Base-by-base conservation (phyloP, 2,329 filamentous ascomycete species). In the Pseudogymnoascus sp. region DNA sequence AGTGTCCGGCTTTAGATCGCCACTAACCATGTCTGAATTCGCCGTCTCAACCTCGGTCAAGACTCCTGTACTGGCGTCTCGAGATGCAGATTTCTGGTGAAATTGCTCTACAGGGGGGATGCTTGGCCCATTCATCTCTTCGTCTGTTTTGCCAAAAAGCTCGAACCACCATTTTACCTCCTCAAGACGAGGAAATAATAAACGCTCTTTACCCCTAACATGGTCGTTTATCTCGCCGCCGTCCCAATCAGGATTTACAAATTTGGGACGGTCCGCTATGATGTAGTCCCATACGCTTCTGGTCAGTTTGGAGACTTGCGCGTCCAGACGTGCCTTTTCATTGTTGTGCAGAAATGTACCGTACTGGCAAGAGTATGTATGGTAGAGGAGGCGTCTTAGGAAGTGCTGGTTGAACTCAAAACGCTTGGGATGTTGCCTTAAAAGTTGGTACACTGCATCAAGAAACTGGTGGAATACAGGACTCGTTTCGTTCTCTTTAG, bases 381-480 rank as follows among this genome's bases (percentile, higher is more conserved):
- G 95, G 73, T 98, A 99, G 1, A 98, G 81, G 2, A 99, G 80
- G 19, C 95, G 86, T 25, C 92, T 85, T 6, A 99, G 79, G 75
- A 99, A 98, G 4, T 93, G 87, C 74, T 98, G 95, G 69, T 96
- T 98, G 77, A 92, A 99, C 75, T 99, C 93, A 73, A 99, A 99
- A 0, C 93, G 88, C 6, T 86, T 90, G 0, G 92, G 92, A 71
- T 93, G 81, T 74, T 98, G 95, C 66, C 90, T 83, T 23, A 96
- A 78, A 28, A 99, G 81, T 75, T 99, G 95, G 73, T 95, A 98
- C 1, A 91, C 92, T 39, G 92, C 92, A 73, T 98, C 95, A 8
- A 99, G 83, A 76, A 98, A 99, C 73, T 99, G 95, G 71, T 99
- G 95, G 76, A 99, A 99, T 23, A 99, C 90, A 0, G 95, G 95